Base-by-base conservation (phyloP, 73 alveolate genomes). In the Stentor roeselii region DNA sequence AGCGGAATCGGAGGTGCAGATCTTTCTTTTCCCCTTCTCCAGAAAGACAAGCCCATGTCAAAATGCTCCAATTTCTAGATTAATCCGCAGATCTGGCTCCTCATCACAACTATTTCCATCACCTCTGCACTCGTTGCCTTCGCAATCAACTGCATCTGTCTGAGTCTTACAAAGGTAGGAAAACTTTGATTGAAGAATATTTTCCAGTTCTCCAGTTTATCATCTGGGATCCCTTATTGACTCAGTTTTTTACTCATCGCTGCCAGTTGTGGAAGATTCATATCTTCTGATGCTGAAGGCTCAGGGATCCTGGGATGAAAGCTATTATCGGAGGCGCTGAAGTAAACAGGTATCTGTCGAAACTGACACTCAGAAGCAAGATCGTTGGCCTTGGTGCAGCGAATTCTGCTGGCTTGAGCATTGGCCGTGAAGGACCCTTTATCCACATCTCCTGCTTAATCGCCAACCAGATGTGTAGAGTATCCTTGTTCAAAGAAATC, bases 261-360 rank as follows among this genome's bases (percentile, higher is more conserved):
- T 1, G 95, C 98, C 14, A 77, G 92, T 59, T 89, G 87, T 36
- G 97, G 98, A 37, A 91, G 92, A 42, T 94, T 61, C 82, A 93
- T 96, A 58, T 84, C 95, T 39, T 89, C 90, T 36, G 98, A 94
- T 83, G 96, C 98, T 11, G 98, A 94, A 86, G 99, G 99, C 31
- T 89, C 98, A 78, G 99, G 99, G 37, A 92, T 96, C 98, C 99
- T 0, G 99, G 94, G 80, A 92, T 96, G 95, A 96, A 96, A 86
- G 91, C 97, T 2, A 93, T 95, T 0, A 90, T 96, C 60, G 92
- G 96, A 34, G 99, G 99, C 31, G 97, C 93, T 21, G 88, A 92
- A 3, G 80, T 93, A n/a, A 92, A 88, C 85, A 84, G 90, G 83
- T 95, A 91, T 84, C 88, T 96, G 58, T 83, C 95, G 36, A 84